These are phyloP conservation scores for Trematosphaeria pertusa DNA, from an alignment of 2,329 filamentous ascomycete genomes.

Conservation along the genomic window DNA sequence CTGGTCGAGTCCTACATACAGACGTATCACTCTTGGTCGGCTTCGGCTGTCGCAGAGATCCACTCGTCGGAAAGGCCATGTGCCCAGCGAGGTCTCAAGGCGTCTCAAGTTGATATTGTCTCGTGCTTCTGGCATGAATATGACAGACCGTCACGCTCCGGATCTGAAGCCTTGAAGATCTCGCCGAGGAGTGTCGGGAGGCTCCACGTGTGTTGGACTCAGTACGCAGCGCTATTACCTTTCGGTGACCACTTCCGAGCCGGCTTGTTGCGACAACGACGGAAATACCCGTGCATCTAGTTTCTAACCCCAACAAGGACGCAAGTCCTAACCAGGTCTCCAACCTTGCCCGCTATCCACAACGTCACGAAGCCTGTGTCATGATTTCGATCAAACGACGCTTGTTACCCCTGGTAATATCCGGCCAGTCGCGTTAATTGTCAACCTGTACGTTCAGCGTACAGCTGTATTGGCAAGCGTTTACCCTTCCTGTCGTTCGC, in stretches of 20 bases:
- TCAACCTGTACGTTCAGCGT: constrained; percentile 62
- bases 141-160: constrained; percentile 49
- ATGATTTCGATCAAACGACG: constrained; percentile 54
- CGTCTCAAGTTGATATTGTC: constrained; percentile 41
- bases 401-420: constrained; percentile 56
- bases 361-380: constrained; percentile 57
- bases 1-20: constrained; percentile 53
- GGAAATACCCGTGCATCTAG: constrained; percentile 58
- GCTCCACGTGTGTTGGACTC: constrained; percentile 32
- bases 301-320: constrained; percentile 49
- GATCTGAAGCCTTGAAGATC: constrained; percentile 33
- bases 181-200: constrained; percentile 10
- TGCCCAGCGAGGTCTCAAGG: constrained; percentile 61
- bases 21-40: constrained; percentile 42
- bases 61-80: constrained; percentile 66
- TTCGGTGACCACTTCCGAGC: constrained; percentile 18
- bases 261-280: constrained; percentile 23
- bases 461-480: constrained; percentile 64
- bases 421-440: constrained; percentile 72
- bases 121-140: constrained; percentile 25
- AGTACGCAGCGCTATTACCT: constrained; percentile 32
- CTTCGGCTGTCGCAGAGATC: constrained; percentile 46
- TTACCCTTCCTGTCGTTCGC: constrained; percentile 50
- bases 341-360: constrained; percentile 48
- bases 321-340: constrained; percentile 48